phyloP scores from a whole-genome alignment of 306 rosid genomes.

The Vigna nakashimae region DNA sequence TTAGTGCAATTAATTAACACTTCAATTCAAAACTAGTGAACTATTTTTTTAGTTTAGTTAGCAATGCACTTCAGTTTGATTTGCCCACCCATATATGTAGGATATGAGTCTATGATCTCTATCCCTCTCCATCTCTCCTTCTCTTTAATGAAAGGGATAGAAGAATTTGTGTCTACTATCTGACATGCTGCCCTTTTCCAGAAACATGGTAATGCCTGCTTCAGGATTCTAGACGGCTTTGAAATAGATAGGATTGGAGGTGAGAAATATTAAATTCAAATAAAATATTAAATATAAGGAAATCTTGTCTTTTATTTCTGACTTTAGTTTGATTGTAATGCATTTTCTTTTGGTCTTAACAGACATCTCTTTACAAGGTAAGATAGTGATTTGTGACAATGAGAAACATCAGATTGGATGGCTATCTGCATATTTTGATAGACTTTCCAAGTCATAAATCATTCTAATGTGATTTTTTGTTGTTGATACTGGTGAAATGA shows the following conservation, averaged over 20 bases:
- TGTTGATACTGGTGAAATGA: neutral
- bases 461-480: too few relatives aligned
- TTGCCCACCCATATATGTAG: too few relatives aligned
- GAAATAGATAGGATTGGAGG: slow-evolving; percentile 75
- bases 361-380: too few relatives aligned
- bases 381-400: too few relatives aligned
- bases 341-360: slow-evolving; percentile 13
- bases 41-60: too few relatives aligned
- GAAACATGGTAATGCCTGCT: slow-evolving; percentile 70
- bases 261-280: slow-evolving; percentile 35
- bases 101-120: neutral
- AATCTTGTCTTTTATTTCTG: neutral
- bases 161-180: slow-evolving; percentile 21
- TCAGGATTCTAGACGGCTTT: slow-evolving; percentile 71
- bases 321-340: neutral
- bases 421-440: too few relatives aligned
- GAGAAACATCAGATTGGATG: too few relatives aligned
- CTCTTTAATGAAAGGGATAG: neutral
- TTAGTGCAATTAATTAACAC: too few relatives aligned
- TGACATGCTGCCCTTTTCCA: slow-evolving; percentile 45
- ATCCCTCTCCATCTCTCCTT: neutral
- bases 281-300: neutral
- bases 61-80: too few relatives aligned
- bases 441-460: too few relatives aligned
- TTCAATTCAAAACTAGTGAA: too few relatives aligned